phyloP scores from a whole-genome alignment of 108 stramenopile genomes.

The Stephanodiscus triporus region DNA sequence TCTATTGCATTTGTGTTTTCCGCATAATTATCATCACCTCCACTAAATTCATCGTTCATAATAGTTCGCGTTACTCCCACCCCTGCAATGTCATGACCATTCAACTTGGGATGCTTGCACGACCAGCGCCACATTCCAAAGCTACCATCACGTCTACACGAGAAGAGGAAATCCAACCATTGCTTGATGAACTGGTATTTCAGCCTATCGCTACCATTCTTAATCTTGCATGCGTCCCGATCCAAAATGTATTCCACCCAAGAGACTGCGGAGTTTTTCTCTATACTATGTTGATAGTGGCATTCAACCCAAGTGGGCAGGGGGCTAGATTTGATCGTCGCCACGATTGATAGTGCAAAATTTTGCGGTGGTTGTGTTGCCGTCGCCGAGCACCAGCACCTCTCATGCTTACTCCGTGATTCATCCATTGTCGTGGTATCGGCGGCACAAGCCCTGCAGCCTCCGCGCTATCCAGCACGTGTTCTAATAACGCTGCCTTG shows the following conservation, averaged over 20 bases:
- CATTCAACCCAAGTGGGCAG: slow-evolving; percentile 15
- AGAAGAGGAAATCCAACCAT: slow-evolving; percentile 15
- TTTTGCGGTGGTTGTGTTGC: slow-evolving; percentile 1
- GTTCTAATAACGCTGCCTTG: slow-evolving; percentile 10
- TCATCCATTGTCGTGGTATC: slow-evolving; percentile 1
- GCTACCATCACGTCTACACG: not conserved
- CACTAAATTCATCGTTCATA: no score
- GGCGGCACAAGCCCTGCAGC: not conserved
- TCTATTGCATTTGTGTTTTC: slow-evolving; percentile 1
- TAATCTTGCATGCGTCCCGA: slow-evolving; percentile 7
- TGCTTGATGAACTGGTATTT: slow-evolving; percentile 4
- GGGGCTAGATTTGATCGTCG: not conserved
- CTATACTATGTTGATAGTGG: slow-evolving; percentile 14
- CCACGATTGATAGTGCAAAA: not conserved
- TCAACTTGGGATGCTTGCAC: slow-evolving; percentile 21
- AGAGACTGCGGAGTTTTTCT: not conserved
- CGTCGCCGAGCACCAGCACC: slow-evolving; percentile 1
- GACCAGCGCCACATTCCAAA: slow-evolving; percentile 27
- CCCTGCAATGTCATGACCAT: slow-evolving; percentile 13
- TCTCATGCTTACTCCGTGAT: not conserved
- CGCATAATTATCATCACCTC: not conserved
- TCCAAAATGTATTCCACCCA: slow-evolving; percentile 27
- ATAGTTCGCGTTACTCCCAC: slow-evolving; percentile 13
- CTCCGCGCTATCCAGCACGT: slow-evolving; percentile 13
- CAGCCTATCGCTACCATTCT: not conserved